Percentiles rank a stretch among this genome's conserved stretches.
Conservation (phyloP, 1,284 basidiomycete genomes). For the Garcileccinum viscosum region DNA sequence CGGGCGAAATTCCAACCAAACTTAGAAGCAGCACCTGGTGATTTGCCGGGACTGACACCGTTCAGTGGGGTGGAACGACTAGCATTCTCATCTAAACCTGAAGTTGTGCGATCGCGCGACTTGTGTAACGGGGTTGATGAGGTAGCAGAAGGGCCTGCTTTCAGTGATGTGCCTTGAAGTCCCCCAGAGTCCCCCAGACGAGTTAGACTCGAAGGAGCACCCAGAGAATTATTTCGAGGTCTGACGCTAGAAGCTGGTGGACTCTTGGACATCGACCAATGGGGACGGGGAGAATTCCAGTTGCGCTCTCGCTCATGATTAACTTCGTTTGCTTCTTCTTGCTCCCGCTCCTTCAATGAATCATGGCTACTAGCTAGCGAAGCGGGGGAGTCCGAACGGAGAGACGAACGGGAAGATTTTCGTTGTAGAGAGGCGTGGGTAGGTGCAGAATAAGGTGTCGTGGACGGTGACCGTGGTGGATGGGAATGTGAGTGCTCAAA, state of each 20-base stretch:
- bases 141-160: slow-evolving; percentile 2
- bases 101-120: slow-evolving; percentile 5
- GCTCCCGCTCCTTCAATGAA: slow-evolving; percentile 40
- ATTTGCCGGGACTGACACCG: slow-evolving; percentile 18
- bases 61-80: slow-evolving; percentile 2
- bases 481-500: slow-evolving; percentile 41
- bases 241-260: slow-evolving; percentile 20
- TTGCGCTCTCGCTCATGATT: slow-evolving; percentile 56
- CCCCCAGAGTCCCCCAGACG: slow-evolving; percentile 17
- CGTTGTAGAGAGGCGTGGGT: slow-evolving; percentile 41
- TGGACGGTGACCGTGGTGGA: slow-evolving; percentile 42
- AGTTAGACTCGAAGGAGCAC: slow-evolving; percentile 25
- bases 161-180: slow-evolving; percentile 12
- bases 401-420: slow-evolving; percentile 39
- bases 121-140: slow-evolving; percentile 8
- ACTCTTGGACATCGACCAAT: slow-evolving; percentile 46
- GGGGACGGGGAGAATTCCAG: slow-evolving; percentile 64
- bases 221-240: slow-evolving; percentile 22
- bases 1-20: slow-evolving; percentile 52
- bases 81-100: slow-evolving; percentile 5
- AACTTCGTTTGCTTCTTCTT: slow-evolving; percentile 45
- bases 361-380: slow-evolving; percentile 45
- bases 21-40: slow-evolving; percentile 34
- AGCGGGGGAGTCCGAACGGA: slow-evolving; percentile 48
- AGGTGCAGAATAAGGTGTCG: slow-evolving; percentile 39